A percentile compares a stretch with the other conserved stretches of the same genome.
Evolutionary conservation across 106 monocot species (phyloP).

Genomic region (Dioscorea alata): DNA sequence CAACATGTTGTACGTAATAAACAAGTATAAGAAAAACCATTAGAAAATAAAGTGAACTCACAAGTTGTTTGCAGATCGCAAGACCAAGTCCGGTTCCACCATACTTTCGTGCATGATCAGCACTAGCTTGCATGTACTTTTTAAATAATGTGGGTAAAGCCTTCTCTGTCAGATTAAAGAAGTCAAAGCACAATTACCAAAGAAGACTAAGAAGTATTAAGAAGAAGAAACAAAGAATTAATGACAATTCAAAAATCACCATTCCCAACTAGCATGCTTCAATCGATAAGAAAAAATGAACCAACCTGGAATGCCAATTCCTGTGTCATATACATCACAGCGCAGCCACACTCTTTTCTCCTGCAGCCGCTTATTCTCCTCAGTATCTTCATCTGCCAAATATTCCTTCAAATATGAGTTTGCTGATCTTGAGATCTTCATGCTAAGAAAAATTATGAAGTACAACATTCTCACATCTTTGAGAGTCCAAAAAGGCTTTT

Average conservation of each 20-base stretch:
- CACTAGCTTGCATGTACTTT: constrained; percentile 78
- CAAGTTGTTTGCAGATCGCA: constrained; percentile 85
- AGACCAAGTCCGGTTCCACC: constrained; percentile 85
- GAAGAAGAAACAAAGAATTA: background rate
- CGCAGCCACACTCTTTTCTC: constrained; percentile 52
- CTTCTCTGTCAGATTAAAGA: constrained; percentile 35
- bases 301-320: constrained; percentile 89
- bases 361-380: constrained; percentile 7
- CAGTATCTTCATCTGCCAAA: constrained; percentile 8
- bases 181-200: no score
- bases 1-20: background rate
- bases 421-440: constrained; percentile 13
- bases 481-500: constrained; percentile 17
- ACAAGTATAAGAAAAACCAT: background rate
- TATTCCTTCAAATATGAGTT: background rate
- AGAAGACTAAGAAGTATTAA: no score
- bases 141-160: constrained; percentile 59
- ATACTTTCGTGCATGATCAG: constrained; percentile 81
- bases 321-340: constrained; percentile 72
- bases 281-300: constrained; percentile 4
- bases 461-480: constrained; percentile 15
- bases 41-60: constrained; percentile 9
- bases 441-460: constrained; percentile 8
- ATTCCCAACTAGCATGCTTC: background rate
- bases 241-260: background rate